Conservation (phyloP, 129 eudicot genomes). For the Saposhnikovia divaricata region DNA sequence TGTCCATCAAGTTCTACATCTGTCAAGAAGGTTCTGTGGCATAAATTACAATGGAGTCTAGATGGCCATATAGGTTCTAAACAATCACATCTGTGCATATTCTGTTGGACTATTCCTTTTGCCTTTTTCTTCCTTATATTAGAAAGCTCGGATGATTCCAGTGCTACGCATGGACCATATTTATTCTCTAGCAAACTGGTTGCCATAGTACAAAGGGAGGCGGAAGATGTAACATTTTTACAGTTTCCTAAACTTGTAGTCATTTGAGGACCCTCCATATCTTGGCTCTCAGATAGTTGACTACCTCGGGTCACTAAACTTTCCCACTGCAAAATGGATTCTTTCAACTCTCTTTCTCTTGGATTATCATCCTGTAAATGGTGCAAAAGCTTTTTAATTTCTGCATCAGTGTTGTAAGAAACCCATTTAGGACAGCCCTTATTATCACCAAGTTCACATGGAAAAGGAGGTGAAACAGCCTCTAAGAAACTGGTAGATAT, state of each 20-base stretch:
- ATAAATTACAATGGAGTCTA: slow-evolving; percentile 32
- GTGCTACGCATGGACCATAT: slow-evolving; percentile 20
- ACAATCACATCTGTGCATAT: slow-evolving; percentile 40
- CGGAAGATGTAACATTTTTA: neutral
- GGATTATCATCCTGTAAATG: slow-evolving; percentile 22
- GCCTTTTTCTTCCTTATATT: slow-evolving; percentile 17
- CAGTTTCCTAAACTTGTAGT: slow-evolving; percentile 9
- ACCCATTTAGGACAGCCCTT: slow-evolving; percentile 22
- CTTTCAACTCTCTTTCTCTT: slow-evolving; percentile 19
- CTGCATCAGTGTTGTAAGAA: slow-evolving; percentile 23
- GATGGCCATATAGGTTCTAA: slow-evolving; percentile 44
- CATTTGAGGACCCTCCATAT: slow-evolving; percentile 4
- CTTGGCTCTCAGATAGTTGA: slow-evolving; percentile 9
- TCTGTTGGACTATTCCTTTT: slow-evolving; percentile 22
- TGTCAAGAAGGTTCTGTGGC: slow-evolving; percentile 43
- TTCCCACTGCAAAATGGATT: slow-evolving; percentile 35
- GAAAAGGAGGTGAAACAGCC: slow-evolving; percentile 13
- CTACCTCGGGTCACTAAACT: slow-evolving; percentile 4
- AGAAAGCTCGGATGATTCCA: slow-evolving; percentile 7
- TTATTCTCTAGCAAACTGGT: slow-evolving; percentile 26
- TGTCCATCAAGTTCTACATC: slow-evolving; percentile 41
- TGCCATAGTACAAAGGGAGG: slow-evolving; percentile 25
- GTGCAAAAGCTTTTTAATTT: slow-evolving; percentile 23
- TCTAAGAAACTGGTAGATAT: neutral
- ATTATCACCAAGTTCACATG: slow-evolving; percentile 7